Evolutionary conservation across 2,329 filamentous ascomycete species (phyloP), one percentile per base, ranked within the genome.

Genomic region (Fusarium multiceps): DNA sequence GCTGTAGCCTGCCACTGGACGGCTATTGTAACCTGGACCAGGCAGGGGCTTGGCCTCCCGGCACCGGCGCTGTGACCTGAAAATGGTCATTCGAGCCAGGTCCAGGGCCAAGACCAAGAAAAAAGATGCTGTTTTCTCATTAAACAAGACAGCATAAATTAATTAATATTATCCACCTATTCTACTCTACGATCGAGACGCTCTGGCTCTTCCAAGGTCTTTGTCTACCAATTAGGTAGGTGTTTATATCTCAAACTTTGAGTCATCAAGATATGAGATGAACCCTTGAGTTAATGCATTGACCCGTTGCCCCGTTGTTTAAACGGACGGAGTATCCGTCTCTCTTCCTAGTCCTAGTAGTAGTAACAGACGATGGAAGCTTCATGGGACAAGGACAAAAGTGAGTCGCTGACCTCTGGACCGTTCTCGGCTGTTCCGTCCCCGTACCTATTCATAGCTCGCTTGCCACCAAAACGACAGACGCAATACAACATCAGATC

Each of bases 21-120:
- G n/a, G 25, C 28, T 50, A 61, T 58, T 21, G 16, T 55, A 49
- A 49, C 53, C 32, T 47, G 67, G 49, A 45, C 27, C 53, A 34
- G 56, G 59, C 49, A 40, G 41, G 51, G 34, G 30, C 34, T 47
- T 49, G 45, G 45, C 40, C 14, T 55, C 55, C 54, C 45, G 55
- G 53, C 57, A 47, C 46, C 64, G 64, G 72, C 68, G 64, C 60
- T 61, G 51, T 54, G 69, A 73, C 69, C 71, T 72, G 66, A 65
- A 74, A 65, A 63, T 41, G 59, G 72, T 32, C 68, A 66, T 62
- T 61, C 43, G 59, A 66, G 49, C 69, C 47, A 70, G 58, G 55
- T 37, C 34, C 47, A 43, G 49, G 57, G 27, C 43, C 42, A 55
- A 42, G 16, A 25, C 46, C 50, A 37, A 64, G 34, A 46, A 34